Conservation (phyloP, 83 land plant species). For the Diphasiastrum complanatum region DNA sequence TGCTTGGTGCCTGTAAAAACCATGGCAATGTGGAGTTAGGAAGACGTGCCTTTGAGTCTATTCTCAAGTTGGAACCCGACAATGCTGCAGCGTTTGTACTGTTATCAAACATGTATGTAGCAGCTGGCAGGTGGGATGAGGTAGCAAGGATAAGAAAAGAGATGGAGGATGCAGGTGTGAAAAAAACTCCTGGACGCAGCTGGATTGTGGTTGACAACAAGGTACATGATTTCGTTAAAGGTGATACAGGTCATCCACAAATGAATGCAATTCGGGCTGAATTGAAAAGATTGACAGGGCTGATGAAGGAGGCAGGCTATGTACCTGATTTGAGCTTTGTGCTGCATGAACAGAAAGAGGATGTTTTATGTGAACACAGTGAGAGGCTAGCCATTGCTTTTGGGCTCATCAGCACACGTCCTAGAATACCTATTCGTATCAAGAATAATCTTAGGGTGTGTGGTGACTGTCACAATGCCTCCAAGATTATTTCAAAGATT, state of each 20-base stretch:
- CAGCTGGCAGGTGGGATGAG: conserved; percentile 30
- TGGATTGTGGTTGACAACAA: conserved; percentile 36
- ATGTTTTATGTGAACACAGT: conserved; percentile 42
- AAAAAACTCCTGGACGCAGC: too few relatives aligned
- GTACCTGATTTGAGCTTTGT: conserved; percentile 47
- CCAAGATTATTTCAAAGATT: conserved; percentile 38
- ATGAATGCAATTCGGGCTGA: conserved; percentile 33
- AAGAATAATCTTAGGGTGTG: conserved; percentile 52
- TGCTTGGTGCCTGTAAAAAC: conserved; percentile 31
- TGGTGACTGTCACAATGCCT: conserved; percentile 52
- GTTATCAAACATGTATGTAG: conserved; percentile 38
- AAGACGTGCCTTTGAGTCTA: conserved; percentile 11
- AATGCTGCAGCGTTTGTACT: conserved; percentile 29
- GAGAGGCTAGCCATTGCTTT: conserved; percentile 51
- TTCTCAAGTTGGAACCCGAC: conserved; percentile 21
- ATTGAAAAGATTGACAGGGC: conserved; percentile 27
- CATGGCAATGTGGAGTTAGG: conserved; percentile 33
- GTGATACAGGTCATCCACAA: conserved; percentile 40
- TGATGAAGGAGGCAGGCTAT: conserved; percentile 47
- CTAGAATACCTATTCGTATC: conserved; percentile 21
- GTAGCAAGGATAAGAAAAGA: too few relatives aligned
- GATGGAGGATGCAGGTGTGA: too few relatives aligned
- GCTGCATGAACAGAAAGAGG: conserved; percentile 46
- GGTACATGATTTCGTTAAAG: conserved; percentile 40
- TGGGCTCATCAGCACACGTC: conserved; percentile 32